phyloP scores from a whole-genome alignment of 2,329 filamentous ascomycete genomes.

The Chalaropsis thielavioides region DNA sequence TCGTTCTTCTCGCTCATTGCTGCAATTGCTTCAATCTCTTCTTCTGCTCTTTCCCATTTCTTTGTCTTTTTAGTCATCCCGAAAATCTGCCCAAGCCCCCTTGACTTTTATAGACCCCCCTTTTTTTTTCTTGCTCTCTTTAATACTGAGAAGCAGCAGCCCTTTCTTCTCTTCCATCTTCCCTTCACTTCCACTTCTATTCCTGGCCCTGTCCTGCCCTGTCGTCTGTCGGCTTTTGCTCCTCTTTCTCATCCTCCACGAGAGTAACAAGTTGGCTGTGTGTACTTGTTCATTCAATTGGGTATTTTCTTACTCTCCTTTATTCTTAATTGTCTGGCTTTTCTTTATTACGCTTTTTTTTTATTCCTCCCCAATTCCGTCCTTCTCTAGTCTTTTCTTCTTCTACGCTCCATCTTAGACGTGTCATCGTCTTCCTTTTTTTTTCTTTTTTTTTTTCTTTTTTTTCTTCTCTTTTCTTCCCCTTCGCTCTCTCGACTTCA shows the following conservation, averaged over 20 bases:
- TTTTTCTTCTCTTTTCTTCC: not conserved
- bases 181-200: not conserved
- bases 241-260: constrained; percentile 3
- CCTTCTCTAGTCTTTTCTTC: constrained; percentile 11
- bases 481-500: constrained; percentile 3
- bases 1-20: not conserved
- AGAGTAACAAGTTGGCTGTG: constrained; percentile 4
- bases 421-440: not conserved
- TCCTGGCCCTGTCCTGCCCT: not conserved
- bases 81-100: not conserved
- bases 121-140: constrained; percentile 8
- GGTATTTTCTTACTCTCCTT: constrained; percentile 10
- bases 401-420: constrained; percentile 5
- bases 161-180: not conserved
- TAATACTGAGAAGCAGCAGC: constrained; percentile 2
- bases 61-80: constrained; percentile 5
- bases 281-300: not conserved
- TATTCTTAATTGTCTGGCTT: constrained; percentile 12
- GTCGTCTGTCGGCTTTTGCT: not conserved
- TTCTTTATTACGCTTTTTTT: constrained; percentile 1
- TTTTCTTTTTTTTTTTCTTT: constrained; percentile 4
- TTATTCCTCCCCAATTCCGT: constrained; percentile 6
- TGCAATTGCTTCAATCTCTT: not conserved
- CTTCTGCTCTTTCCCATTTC: constrained; percentile 4
- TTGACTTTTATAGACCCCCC: not conserved